These are phyloP conservation scores for Suillus weaverae DNA, from an alignment of 768 basidiomycete genomes.

Conservation along the genomic window DNA sequence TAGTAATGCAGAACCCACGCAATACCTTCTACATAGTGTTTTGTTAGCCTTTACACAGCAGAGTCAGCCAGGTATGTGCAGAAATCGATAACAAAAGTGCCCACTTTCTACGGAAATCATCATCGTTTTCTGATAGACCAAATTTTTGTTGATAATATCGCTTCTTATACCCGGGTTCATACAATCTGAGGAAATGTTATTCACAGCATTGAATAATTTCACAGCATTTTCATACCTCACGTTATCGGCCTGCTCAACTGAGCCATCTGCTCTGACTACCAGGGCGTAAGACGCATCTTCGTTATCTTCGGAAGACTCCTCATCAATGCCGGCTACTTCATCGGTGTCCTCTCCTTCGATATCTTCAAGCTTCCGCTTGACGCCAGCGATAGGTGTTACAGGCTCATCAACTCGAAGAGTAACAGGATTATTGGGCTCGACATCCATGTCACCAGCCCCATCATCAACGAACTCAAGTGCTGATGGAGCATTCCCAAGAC, in stretches of 20 bases:
- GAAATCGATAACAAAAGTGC: slow-evolving; percentile 20
- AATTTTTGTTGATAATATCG: slow-evolving; percentile 96
- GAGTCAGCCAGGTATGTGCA: slow-evolving; percentile 7
- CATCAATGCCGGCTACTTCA: slow-evolving; percentile 21
- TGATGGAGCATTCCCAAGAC: slow-evolving; percentile 30
- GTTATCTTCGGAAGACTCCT: slow-evolving; percentile 45
- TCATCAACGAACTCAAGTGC: slow-evolving; percentile 17
- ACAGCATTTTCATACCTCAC: slow-evolving; percentile 66
- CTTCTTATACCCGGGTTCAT: slow-evolving; percentile 94
- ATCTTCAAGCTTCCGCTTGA: slow-evolving; percentile 47
- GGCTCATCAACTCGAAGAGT: slow-evolving; percentile 24
- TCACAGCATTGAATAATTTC: not conserved
- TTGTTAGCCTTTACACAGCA: slow-evolving; percentile 58
- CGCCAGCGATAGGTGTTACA: slow-evolving; percentile 21
- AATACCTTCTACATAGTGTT: slow-evolving; percentile 88
- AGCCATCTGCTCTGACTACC: slow-evolving; percentile 87
- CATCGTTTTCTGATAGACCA: slow-evolving; percentile 67
- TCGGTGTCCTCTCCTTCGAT: slow-evolving; percentile 44
- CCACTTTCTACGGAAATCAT: slow-evolving; percentile 71
- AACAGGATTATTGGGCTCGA: slow-evolving; percentile 14
- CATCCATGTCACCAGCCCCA: slow-evolving; percentile 31
- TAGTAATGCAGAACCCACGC: slow-evolving; percentile 97
- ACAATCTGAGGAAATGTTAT: slow-evolving; percentile 56
- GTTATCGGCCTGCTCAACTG: slow-evolving; percentile 90
- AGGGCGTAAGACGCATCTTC: slow-evolving; percentile 54